Evolutionary conservation across 768 basidiomycete genomes (phyloP).

Genomic region (Pisolithus marmoratus): DNA sequence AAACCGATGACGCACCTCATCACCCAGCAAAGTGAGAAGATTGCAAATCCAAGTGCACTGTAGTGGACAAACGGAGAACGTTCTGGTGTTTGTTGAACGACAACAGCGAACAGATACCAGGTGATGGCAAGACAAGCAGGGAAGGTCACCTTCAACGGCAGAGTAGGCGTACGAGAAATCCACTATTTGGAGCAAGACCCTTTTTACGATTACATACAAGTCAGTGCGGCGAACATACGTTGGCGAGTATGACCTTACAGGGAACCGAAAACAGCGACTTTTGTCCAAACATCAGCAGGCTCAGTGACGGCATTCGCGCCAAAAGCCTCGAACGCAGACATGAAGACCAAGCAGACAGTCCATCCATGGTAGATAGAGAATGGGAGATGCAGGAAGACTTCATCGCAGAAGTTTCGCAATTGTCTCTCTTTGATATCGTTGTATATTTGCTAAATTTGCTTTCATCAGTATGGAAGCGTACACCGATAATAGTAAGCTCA

Average conservation of each 20-base stretch:
- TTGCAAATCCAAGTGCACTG: constrained; percentile 57
- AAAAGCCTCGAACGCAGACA: constrained; percentile 56
- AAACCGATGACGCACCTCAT: constrained; percentile 46
- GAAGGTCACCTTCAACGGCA: constrained; percentile 58
- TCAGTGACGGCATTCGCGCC: constrained; percentile 50
- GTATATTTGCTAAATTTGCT: constrained; percentile 46
- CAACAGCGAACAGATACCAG: constrained; percentile 63
- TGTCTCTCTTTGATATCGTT: constrained; percentile 57
- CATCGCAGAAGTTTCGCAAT: constrained; percentile 45
- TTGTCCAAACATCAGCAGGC: constrained; percentile 53
- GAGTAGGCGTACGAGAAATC: constrained; percentile 64
- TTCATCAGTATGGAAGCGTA: constrained; percentile 1
- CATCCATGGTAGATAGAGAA: constrained; percentile 69
- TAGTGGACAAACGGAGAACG: constrained; percentile 57
- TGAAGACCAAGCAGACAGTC: constrained; percentile 46
- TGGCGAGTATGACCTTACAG: constrained; percentile 31
- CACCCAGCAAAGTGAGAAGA: constrained; percentile 60
- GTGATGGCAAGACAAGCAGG: constrained; percentile 63
- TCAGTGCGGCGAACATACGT: not conserved
- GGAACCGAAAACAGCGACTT: constrained; percentile 55
- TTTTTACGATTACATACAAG: constrained; percentile 7
- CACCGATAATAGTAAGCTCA: constrained; percentile 1
- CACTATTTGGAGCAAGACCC: constrained; percentile 52
- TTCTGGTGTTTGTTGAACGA: constrained; percentile 40
- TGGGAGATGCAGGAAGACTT: constrained; percentile 65